phyloP scores from a whole-genome alignment of 139 green algal genomes.

The Pedinophyceae sp. region DNA sequence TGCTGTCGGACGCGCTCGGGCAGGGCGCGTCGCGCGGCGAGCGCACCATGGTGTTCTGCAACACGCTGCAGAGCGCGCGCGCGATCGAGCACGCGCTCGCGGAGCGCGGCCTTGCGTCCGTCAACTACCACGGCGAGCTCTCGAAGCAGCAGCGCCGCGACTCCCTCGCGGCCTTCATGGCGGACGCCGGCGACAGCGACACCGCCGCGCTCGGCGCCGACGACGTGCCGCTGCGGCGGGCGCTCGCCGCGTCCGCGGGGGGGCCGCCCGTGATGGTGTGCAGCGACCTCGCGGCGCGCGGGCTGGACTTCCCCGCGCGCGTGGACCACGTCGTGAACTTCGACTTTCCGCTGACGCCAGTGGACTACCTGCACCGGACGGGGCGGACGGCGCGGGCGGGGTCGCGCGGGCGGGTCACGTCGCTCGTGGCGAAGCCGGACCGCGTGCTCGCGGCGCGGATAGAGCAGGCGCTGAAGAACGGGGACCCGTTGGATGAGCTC shows the following conservation, averaged over 20 bases:
- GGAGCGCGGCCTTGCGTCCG: constrained; percentile 46
- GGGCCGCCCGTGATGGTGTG: constrained; percentile 50
- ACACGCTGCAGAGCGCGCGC: constrained; percentile 71
- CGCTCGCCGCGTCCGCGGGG: neutral
- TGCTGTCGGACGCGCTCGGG: constrained; percentile 24
- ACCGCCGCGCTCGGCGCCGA: neutral
- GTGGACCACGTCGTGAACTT: constrained; percentile 96
- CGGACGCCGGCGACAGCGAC: neutral
- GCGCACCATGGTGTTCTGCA: constrained; percentile 84
- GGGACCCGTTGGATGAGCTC: constrained; percentile 52
- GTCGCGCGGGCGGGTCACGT: constrained; percentile 36
- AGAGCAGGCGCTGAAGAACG: constrained; percentile 47
- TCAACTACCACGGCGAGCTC: constrained; percentile 87
- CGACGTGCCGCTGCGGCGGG: constrained; percentile 30
- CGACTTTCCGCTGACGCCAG: constrained; percentile 77
- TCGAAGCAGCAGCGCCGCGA: constrained; percentile 15
- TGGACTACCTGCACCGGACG: constrained; percentile 85
- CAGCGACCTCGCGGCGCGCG: constrained; percentile 82
- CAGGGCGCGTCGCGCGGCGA: constrained; percentile 11
- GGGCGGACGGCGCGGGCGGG: constrained; percentile 76
- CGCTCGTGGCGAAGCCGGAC: constrained; percentile 51
- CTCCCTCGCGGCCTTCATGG: constrained; percentile 15
- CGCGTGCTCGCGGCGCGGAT: constrained; percentile 50
- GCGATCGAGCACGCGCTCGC: constrained; percentile 68
- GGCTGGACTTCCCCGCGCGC: constrained; percentile 71